phyloP scores from a whole-genome alignment of 2,329 filamentous ascomycete genomes.

The Aspergillus oerlinghausenensis region DNA sequence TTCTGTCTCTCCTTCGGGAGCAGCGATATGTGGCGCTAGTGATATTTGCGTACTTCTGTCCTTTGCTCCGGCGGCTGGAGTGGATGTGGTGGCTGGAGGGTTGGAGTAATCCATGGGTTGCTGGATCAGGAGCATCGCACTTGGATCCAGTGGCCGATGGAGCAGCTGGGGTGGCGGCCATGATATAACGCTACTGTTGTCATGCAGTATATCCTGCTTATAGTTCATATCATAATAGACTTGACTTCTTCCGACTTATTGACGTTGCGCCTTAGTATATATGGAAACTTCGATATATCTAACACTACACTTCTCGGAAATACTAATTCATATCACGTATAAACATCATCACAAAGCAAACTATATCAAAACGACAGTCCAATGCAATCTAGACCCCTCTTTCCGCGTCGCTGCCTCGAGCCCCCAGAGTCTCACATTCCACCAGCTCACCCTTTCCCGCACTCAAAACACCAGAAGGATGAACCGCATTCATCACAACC shows the following conservation, averaged over 20 bases:
- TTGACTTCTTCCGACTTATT: too few species aligned
- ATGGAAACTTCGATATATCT: too few species aligned
- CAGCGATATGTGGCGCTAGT: conserved; percentile 10
- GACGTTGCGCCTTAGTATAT: too few species aligned
- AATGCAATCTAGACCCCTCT: neutral
- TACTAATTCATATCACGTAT: neutral
- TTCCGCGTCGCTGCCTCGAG: neutral
- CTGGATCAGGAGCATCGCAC: conserved; percentile 7
- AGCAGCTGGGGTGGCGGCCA: conserved; percentile 2
- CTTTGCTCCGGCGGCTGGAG: conserved; percentile 11
- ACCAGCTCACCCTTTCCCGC: conserved; percentile 21
- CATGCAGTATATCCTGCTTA: too few species aligned
- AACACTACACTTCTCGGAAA: neutral
- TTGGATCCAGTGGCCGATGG: conserved; percentile 15
- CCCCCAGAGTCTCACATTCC: neutral
- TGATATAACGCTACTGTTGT: neutral
- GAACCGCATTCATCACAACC: conserved; percentile 3
- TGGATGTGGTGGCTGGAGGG: conserved; percentile 20
- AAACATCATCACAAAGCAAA: neutral
- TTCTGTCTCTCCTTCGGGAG: conserved; percentile 3
- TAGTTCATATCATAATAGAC: too few species aligned
- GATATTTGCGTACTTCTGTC: conserved; percentile 15
- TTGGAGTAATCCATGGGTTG: conserved; percentile 6
- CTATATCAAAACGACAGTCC: neutral
- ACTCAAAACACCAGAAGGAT: neutral